These are phyloP conservation scores for Macrocystidia cucumis DNA, from an alignment of 1,284 basidiomycete species.

Conservation along the genomic window DNA sequence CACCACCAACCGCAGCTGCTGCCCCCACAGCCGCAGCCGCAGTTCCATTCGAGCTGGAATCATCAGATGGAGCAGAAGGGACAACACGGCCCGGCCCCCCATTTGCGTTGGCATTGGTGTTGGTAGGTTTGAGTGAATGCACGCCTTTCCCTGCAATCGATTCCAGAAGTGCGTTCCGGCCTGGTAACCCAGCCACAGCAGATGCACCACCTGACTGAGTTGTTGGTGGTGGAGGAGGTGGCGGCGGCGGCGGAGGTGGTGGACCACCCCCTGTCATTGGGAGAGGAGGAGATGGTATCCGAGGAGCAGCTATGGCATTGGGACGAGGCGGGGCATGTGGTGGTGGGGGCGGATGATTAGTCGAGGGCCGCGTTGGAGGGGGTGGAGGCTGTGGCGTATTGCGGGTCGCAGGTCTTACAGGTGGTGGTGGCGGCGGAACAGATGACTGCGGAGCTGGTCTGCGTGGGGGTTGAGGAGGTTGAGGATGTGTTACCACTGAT, in stretches of 20 bases:
- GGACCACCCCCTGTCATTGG: constrained; percentile 16
- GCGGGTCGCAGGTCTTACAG: constrained; percentile 26
- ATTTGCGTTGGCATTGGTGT: too few species aligned
- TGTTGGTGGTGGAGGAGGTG: constrained; percentile 24
- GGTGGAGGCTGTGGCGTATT: constrained; percentile 21
- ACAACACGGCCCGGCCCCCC: too few species aligned
- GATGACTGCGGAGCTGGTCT: constrained; percentile 14
- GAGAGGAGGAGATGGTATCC: constrained; percentile 24
- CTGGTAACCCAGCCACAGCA: constrained; percentile 23
- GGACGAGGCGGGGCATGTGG: constrained; percentile 24
- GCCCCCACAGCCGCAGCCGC: constrained; percentile 21
- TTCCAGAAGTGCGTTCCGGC: constrained; percentile 49
- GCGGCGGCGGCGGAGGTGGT: constrained; percentile 23
- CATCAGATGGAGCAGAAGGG: constrained; percentile 15
- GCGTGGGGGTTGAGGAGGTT: constrained; percentile 28
- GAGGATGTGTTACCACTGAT: constrained; percentile 22
- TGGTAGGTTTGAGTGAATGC: constrained; percentile 68
- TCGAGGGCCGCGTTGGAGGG: constrained; percentile 21
- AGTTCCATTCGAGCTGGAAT: constrained; percentile 12
- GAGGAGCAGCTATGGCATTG: constrained; percentile 18
- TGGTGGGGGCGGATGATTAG: constrained; percentile 25
- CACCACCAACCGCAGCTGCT: constrained; percentile 30
- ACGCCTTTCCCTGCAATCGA: constrained; percentile 54
- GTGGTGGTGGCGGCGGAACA: constrained; percentile 20
- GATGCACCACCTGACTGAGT: constrained; percentile 17